Conservation (phyloP, 257 asterid species). For the Solanum appendiculatum region DNA sequence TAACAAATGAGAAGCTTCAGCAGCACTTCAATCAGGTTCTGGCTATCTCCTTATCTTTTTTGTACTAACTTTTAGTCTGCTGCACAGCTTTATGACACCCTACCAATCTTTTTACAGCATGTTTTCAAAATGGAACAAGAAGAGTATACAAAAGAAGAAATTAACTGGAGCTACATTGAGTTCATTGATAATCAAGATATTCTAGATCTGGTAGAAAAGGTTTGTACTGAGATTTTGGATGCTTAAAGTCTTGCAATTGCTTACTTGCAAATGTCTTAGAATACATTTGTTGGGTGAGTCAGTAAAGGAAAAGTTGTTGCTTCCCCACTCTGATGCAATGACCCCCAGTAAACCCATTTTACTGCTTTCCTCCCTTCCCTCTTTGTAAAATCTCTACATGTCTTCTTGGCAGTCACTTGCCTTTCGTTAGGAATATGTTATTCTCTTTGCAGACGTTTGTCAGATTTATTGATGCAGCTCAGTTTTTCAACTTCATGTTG, state of each 20-base stretch:
- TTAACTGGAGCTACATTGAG: slow-evolving; percentile 99
- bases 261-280: background rate
- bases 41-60: background rate
- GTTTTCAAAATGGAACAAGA: slow-evolving; percentile 99
- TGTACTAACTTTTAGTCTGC: background rate
- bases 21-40: slow-evolving; percentile 97
- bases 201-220: slow-evolving; percentile 94
- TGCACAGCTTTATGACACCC: slow-evolving; percentile 9
- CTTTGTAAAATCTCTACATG: background rate
- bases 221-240: slow-evolving; percentile 2
- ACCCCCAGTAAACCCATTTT: background rate
- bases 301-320: background rate
- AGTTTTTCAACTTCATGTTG: background rate
- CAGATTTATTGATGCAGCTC: background rate
- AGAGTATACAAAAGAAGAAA: slow-evolving; percentile 97
- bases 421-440: background rate
- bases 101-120: slow-evolving; percentile 50
- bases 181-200: slow-evolving; percentile 96
- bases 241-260: background rate
- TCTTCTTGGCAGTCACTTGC: background rate
- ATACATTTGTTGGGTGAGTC: background rate
- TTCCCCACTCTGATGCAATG: background rate
- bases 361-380: background rate
- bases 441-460: background rate
- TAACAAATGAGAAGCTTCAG: slow-evolving; percentile 98